Evolutionary conservation across 768 basidiomycete genomes (phyloP).

Genomic region (Baorangia bicolor): DNA sequence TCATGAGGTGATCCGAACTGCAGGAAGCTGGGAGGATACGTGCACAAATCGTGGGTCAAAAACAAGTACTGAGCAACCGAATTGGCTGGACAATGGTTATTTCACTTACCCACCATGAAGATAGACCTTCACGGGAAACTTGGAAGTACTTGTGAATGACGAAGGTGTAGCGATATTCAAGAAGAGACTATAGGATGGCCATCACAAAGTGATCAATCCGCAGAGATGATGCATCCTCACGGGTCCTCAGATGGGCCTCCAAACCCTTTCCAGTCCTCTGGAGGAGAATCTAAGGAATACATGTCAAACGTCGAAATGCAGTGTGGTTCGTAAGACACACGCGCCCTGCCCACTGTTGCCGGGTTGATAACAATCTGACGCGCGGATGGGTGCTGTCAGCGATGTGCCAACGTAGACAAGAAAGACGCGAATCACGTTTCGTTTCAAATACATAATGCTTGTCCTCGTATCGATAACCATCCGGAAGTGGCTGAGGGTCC

Average conservation of each 20-base stretch:
- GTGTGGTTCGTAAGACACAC: conserved; percentile 25
- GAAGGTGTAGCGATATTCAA: conserved; percentile 62
- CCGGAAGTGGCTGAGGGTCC: conserved; percentile 57
- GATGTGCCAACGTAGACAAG: not conserved
- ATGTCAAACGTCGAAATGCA: not conserved
- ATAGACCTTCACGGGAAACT: conserved; percentile 68
- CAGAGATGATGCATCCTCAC: conserved; percentile 31
- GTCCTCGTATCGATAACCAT: conserved; percentile 52
- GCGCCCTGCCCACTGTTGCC: conserved; percentile 59
- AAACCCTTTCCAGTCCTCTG: conserved; percentile 60
- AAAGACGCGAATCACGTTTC: conserved; percentile 40
- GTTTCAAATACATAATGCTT: conserved; percentile 61
- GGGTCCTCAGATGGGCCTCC: conserved; percentile 70
- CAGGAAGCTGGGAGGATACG: conserved; percentile 50
- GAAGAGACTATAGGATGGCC: conserved; percentile 45
- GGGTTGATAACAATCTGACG: conserved; percentile 58
- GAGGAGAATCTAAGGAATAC: conserved; percentile 38
- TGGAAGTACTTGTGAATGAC: conserved; percentile 35
- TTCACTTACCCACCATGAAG: conserved; percentile 67
- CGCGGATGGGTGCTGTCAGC: not conserved
- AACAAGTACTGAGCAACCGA: not conserved
- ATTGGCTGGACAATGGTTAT: not conserved
- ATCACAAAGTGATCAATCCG: not conserved
- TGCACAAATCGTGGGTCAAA: not conserved
- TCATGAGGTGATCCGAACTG: conserved; percentile 76